Evolutionary conservation across 2,329 filamentous ascomycete species (phyloP).

Genomic region (Didymella arachidicola): DNA sequence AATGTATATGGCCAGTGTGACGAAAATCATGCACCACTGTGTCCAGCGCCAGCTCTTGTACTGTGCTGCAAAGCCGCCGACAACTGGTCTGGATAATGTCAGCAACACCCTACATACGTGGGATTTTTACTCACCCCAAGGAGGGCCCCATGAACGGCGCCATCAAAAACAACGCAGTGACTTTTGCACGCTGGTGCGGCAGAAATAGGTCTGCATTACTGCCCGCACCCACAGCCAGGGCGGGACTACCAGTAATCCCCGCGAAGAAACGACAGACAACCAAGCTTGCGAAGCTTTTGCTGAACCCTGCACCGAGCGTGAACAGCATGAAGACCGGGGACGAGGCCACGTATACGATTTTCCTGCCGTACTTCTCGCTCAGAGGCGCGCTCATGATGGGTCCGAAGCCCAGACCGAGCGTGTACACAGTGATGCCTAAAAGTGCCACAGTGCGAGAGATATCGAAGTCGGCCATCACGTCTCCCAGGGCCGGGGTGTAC

Average conservation of each 20-base stretch:
- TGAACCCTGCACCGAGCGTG: constrained; percentile 63
- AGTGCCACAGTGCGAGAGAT: constrained; percentile 64
- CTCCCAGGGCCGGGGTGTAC: constrained; percentile 57
- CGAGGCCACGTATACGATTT: constrained; percentile 59
- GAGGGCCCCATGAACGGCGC: constrained; percentile 53
- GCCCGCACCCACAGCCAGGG: constrained; percentile 54
- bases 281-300: constrained; percentile 60
- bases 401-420: constrained; percentile 66
- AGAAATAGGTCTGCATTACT: constrained; percentile 53
- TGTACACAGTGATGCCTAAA: constrained; percentile 67
- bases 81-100: constrained; percentile 43
- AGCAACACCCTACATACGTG: not conserved
- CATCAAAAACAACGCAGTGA: constrained; percentile 50
- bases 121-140: constrained; percentile 40
- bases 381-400: constrained; percentile 67
- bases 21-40: constrained; percentile 56
- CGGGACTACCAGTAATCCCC: constrained; percentile 71
- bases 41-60: constrained; percentile 58
- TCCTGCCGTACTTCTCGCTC: constrained; percentile 65
- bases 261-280: constrained; percentile 72
- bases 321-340: constrained; percentile 63
- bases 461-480: constrained; percentile 62
- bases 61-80: constrained; percentile 55
- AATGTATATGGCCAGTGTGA: constrained; percentile 49
- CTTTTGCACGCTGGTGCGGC: constrained; percentile 43